Percentiles rank a stretch among this genome's conserved stretches.
Evolutionary conservation across 768 basidiomycete species (phyloP).

Genomic region (Pluteus cervinus): DNA sequence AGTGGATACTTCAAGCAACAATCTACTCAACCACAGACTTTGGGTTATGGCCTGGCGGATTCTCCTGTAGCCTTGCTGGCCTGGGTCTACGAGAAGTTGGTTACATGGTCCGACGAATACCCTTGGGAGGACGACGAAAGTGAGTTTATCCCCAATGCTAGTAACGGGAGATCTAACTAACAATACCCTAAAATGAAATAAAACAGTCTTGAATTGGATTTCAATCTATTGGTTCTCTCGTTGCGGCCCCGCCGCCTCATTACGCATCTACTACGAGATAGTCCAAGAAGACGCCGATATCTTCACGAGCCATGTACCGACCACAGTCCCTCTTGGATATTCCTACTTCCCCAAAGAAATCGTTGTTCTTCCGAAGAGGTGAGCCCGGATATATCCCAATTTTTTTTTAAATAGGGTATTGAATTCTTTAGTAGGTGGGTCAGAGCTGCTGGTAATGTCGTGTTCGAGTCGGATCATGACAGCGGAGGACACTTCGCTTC

Average conservation of each 20-base stretch:
- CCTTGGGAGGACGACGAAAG: slow-evolving; percentile 55
- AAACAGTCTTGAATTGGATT: slow-evolving; percentile 50
- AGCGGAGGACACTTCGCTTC: slow-evolving; percentile 58
- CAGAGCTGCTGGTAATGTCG: slow-evolving; percentile 25
- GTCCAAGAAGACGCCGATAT: slow-evolving; percentile 11
- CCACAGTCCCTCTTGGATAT: slow-evolving; percentile 38
- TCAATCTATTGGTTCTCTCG: slow-evolving; percentile 56
- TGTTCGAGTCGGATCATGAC: slow-evolving; percentile 43
- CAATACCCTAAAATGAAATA: slow-evolving; percentile 9
- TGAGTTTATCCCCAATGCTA: slow-evolving; percentile 6
- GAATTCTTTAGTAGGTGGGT: slow-evolving; percentile 32
- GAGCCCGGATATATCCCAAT: slow-evolving; percentile 8
- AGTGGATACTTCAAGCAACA: slow-evolving; percentile 34
- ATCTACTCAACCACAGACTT: slow-evolving; percentile 43
- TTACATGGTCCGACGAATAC: slow-evolving; percentile 45
- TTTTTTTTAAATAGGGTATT: not conserved
- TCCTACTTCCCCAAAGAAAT: slow-evolving; percentile 51
- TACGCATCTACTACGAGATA: slow-evolving; percentile 55
- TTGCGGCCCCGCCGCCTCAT: slow-evolving; percentile 49
- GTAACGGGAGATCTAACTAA: no score
- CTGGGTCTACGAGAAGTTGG: slow-evolving; percentile 50
- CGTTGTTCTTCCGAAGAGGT: slow-evolving; percentile 22
- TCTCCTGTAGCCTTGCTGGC: slow-evolving; percentile 49
- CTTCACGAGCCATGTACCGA: slow-evolving; percentile 1
- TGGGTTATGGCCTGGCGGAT: slow-evolving; percentile 50